Conservation (phyloP, 1,284 basidiomycete genomes). For the Irpex rosettiformis region DNA sequence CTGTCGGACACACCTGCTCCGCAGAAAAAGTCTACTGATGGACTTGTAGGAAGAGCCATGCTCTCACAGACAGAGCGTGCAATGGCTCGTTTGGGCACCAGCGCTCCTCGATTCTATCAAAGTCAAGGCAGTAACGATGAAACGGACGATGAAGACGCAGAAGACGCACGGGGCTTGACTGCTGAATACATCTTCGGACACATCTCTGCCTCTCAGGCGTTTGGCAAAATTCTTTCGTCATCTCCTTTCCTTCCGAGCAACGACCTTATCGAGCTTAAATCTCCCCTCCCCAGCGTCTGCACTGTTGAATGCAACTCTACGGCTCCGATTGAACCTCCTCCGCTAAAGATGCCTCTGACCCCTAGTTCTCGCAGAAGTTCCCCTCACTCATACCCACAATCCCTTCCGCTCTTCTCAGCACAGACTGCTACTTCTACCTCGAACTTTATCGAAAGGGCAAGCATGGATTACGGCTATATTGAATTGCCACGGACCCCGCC, state of each 20-base stretch:
- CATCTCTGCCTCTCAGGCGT: slow-evolving; percentile 14
- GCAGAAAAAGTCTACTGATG: neutral
- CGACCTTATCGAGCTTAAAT: neutral
- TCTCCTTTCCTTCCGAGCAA: slow-evolving; percentile 9
- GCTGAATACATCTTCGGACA: slow-evolving; percentile 21
- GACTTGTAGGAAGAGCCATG: slow-evolving; percentile 21
- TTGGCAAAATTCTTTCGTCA: slow-evolving; percentile 6
- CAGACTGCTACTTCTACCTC: neutral
- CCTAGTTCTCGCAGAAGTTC: neutral
- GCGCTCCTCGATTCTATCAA: slow-evolving; percentile 6
- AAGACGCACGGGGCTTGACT: slow-evolving; percentile 18
- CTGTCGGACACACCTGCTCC: neutral
- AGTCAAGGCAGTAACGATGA: slow-evolving; percentile 21
- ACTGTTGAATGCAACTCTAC: neutral
- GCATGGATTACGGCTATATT: neutral
- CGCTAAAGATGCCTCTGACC: neutral
- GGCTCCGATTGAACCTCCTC: neutral
- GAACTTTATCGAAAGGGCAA: neutral
- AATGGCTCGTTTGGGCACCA: slow-evolving; percentile 19
- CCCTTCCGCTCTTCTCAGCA: neutral
- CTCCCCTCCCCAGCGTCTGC: neutral
- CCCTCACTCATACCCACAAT: neutral
- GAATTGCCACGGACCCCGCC: neutral
- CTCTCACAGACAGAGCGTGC: slow-evolving; percentile 20
- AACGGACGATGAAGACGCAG: slow-evolving; percentile 23